phyloP scores from a whole-genome alignment of 129 eudicot genomes.

The Helianthus annuus region HanXRQr2.0-SUNRISE NC_035445.2:27689417-27689916 shows the following conservation, averaged over 20 bases:
- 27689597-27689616: conserved; percentile 40
- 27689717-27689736: conserved; percentile 29
- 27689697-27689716: conserved; percentile 37
- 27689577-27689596: conserved; percentile 38
- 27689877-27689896: neutral
- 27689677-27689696: conserved; percentile 33
- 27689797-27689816: conserved; percentile 12
- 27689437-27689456: conserved; percentile 52
- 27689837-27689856: neutral
- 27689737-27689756: conserved; percentile 39
- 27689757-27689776: conserved; percentile 49
- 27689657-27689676: conserved; percentile 35
- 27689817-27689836: conserved; percentile 18
- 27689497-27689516: conserved; percentile 50
- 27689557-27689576: conserved; percentile 38
- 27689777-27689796: conserved; percentile 28
- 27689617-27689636: conserved; percentile 31
- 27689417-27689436: conserved; percentile 54
- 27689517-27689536: conserved; percentile 48
- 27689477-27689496: conserved; percentile 54
- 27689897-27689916: neutral
- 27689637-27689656: conserved; percentile 38
- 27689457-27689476: conserved; percentile 55
- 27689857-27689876: conserved; percentile 5
- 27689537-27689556: conserved; percentile 47